Evolutionary conservation across 2,329 filamentous ascomycete species (phyloP).

Genomic region (Ascochyta rabiei): DNA sequence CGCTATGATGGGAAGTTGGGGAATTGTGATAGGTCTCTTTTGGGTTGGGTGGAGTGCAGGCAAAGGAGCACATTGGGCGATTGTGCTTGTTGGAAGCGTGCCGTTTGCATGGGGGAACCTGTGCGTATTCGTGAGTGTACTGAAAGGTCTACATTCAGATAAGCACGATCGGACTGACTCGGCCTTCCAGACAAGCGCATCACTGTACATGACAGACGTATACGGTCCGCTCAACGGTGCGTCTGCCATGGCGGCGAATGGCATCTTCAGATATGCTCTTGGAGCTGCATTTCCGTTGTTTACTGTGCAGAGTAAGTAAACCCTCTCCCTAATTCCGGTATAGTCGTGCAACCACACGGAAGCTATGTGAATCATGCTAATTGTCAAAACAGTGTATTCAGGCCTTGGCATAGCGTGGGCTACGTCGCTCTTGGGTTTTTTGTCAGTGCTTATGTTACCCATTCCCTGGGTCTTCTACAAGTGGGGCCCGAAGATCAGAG

Average conservation of each 20-base stretch:
- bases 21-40: slow-evolving; percentile 61
- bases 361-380: neutral
- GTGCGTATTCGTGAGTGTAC: slow-evolving; percentile 60
- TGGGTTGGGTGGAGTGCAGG: slow-evolving; percentile 66
- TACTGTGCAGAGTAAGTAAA: slow-evolving; percentile 41
- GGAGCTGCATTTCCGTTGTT: slow-evolving; percentile 47
- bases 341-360: neutral
- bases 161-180: neutral
- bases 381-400: slow-evolving; percentile 31
- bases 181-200: slow-evolving; percentile 28
- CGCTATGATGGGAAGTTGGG: slow-evolving; percentile 63
- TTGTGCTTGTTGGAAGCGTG: slow-evolving; percentile 59
- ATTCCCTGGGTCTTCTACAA: slow-evolving; percentile 38
- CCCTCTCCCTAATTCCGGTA: neutral
- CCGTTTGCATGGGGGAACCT: slow-evolving; percentile 67
- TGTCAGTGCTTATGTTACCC: slow-evolving; percentile 44
- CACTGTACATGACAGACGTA: slow-evolving; percentile 39
- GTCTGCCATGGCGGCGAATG: slow-evolving; percentile 47
- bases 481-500: slow-evolving; percentile 23
- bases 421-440: slow-evolving; percentile 46
- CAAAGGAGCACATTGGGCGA: slow-evolving; percentile 56
- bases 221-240: slow-evolving; percentile 43
- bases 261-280: slow-evolving; percentile 46
- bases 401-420: slow-evolving; percentile 48
- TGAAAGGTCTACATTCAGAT: neutral